A percentile compares a stretch with the other conserved stretches of the same genome.
Evolutionary conservation across 2,329 filamentous ascomycete species (phyloP).

Genomic region (Alternaria dauci): DNA sequence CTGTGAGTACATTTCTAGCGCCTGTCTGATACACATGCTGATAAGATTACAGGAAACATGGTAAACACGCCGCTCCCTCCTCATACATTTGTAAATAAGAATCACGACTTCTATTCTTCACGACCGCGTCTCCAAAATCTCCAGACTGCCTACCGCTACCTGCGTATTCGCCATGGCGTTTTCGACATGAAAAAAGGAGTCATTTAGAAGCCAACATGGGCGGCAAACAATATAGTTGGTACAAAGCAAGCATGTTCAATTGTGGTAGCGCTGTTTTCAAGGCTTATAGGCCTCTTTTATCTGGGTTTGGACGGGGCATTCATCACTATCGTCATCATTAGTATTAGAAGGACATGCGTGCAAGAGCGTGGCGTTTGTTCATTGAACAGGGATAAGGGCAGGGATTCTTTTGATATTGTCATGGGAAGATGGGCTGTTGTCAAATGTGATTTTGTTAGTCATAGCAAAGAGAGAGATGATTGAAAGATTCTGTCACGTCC

Average conservation of each 20-base stretch:
- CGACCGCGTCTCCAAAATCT: constrained; percentile 7
- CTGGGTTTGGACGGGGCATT: constrained; percentile 1
- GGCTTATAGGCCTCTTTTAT: background rate
- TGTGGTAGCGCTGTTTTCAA: background rate
- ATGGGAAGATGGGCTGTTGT: background rate
- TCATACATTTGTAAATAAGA: background rate
- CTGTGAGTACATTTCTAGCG: constrained; percentile 58
- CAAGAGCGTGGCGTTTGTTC: constrained; percentile 20
- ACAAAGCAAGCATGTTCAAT: constrained; percentile 4
- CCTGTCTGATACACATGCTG: background rate
- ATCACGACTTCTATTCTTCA: constrained; percentile 2
- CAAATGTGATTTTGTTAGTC: background rate
- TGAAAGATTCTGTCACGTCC: background rate
- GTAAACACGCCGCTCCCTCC: background rate
- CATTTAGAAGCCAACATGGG: constrained; percentile 10
- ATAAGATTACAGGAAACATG: constrained; percentile 13
- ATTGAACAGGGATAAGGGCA: background rate
- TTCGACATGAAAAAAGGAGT: constrained; percentile 13
- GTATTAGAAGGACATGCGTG: constrained; percentile 13
- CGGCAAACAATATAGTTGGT: constrained; percentile 1
- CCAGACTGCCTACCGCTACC: constrained; percentile 1
- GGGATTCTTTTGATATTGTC: background rate
- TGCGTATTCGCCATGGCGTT: constrained; percentile 22
- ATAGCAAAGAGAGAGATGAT: background rate
- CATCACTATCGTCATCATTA: background rate